These are phyloP conservation scores for Magnusiomyces paraingens DNA, from an alignment of 1,139 yeast species.

Conservation along the genomic window DNA sequence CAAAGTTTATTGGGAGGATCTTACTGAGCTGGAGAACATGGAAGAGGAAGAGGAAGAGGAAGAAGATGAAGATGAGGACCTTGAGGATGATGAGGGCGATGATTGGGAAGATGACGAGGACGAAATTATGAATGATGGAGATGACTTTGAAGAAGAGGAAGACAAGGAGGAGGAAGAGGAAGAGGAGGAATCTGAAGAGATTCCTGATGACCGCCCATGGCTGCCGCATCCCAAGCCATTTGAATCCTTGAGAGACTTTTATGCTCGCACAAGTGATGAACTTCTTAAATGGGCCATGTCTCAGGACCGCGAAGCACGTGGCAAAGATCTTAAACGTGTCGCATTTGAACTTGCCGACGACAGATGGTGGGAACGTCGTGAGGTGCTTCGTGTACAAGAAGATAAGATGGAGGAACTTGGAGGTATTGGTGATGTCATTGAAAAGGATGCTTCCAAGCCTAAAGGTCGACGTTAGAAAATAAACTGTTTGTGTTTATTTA, in stretches of 20 bases:
- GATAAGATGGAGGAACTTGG: slow-evolving; percentile 85
- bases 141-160: slow-evolving; percentile 50
- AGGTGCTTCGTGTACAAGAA: slow-evolving; percentile 80
- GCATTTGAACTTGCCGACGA: slow-evolving; percentile 90
- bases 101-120: slow-evolving; percentile 59
- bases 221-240: slow-evolving; percentile 97
- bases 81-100: slow-evolving; percentile 60
- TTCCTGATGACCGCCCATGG: slow-evolving; percentile 93
- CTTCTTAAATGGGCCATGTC: slow-evolving; percentile 87
- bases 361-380: slow-evolving; percentile 99
- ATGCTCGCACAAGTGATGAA: slow-evolving; percentile 76
- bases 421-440: slow-evolving; percentile 88
- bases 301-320: slow-evolving; percentile 70
- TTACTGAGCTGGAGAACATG: slow-evolving; percentile 47
- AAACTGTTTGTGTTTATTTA: too few relatives aligned
- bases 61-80: slow-evolving; percentile 52
- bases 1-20: slow-evolving; percentile 84
- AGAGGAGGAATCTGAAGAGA: slow-evolving; percentile 46
- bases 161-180: slow-evolving; percentile 56
- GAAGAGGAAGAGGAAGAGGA: slow-evolving; percentile 35
- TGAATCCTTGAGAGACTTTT: slow-evolving; percentile 75
- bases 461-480: slow-evolving; percentile 21
- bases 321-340: slow-evolving; percentile 80
- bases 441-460: slow-evolving; percentile 49
- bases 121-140: slow-evolving; percentile 47